Evolutionary conservation across 2,329 filamentous ascomycete species (phyloP).

Genomic region (Colletotrichum caudatum): DNA sequence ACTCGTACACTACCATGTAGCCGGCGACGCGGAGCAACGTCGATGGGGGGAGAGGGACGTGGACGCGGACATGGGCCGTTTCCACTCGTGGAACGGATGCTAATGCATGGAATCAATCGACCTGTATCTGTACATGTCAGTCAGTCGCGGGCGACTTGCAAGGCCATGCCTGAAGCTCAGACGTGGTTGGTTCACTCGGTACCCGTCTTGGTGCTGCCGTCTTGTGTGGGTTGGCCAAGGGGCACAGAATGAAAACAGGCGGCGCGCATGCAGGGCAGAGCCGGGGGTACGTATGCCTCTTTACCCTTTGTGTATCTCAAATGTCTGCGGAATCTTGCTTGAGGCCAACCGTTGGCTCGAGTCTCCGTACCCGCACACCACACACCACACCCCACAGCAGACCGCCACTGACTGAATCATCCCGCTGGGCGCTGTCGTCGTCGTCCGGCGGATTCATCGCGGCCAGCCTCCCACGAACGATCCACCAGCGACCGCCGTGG

Average conservation of each 20-base stretch:
- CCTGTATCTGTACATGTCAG: conserved; percentile 1
- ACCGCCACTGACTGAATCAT: conserved; percentile 30
- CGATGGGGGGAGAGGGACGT: neutral
- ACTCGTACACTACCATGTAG: neutral
- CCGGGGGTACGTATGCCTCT: conserved; percentile 41
- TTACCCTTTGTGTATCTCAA: conserved; percentile 39
- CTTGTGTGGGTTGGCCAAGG: conserved; percentile 25
- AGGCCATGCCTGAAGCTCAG: conserved; percentile 14
- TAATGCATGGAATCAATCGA: conserved; percentile 15
- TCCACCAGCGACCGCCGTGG: conserved; percentile 6
- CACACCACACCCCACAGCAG: conserved; percentile 27
- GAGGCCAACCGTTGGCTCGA: conserved; percentile 32
- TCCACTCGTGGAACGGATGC: conserved; percentile 15
- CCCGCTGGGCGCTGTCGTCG: conserved; percentile 12
- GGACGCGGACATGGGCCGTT: conserved; percentile 5
- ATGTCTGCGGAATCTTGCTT: conserved; percentile 32
- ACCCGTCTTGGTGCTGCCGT: neutral
- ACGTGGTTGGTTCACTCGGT: neutral
- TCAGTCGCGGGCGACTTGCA: conserved; percentile 6
- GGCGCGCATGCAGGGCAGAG: conserved; percentile 38
- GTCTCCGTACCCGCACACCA: conserved; percentile 19
- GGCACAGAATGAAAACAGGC: conserved; percentile 2
- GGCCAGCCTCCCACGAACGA: conserved; percentile 18
- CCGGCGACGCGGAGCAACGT: neutral
- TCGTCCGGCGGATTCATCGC: conserved; percentile 34